Evolutionary conservation across 805 yeast genomes (phyloP).

Genomic region (Candida argentea): DNA sequence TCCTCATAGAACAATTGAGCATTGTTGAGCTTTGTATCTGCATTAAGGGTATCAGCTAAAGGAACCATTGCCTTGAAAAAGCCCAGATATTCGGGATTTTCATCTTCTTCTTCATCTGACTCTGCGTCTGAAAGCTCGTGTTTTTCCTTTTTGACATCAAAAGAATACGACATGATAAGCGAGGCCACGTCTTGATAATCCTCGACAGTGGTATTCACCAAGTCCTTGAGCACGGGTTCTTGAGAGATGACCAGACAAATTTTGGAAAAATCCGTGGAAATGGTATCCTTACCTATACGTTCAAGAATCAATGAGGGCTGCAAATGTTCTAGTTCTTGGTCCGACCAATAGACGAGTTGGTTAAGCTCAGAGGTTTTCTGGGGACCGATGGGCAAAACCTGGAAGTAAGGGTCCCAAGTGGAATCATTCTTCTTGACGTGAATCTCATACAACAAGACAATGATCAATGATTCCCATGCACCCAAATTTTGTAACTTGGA

Average conservation of each 20-base stretch:
- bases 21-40: constrained; percentile 69
- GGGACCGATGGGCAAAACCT: constrained; percentile 50
- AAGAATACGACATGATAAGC: constrained; percentile 79
- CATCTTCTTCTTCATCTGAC: constrained; percentile 20
- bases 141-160: constrained; percentile 55
- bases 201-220: constrained; percentile 30
- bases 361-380: constrained; percentile 32
- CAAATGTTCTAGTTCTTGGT: constrained; percentile 44
- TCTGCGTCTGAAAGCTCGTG: constrained; percentile 14
- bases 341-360: constrained; percentile 74
- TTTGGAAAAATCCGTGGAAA: constrained; percentile 47
- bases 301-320: constrained; percentile 61
- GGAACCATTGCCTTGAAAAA: constrained; percentile 80
- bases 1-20: constrained; percentile 54
- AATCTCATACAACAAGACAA: constrained; percentile 54
- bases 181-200: constrained; percentile 69
- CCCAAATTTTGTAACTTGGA: constrained; percentile 33
- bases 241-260: constrained; percentile 31
- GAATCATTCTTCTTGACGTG: constrained; percentile 35
- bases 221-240: constrained; percentile 22
- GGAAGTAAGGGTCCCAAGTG: constrained; percentile 62
- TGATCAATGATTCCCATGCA: constrained; percentile 74
- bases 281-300: constrained; percentile 62
- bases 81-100: constrained; percentile 11
- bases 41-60: constrained; percentile 81